Evolutionary conservation across 2,329 filamentous ascomycete genomes (phyloP), one percentile per base, ranked within the genome.

Genomic region (Cladosporium sp.): DNA sequence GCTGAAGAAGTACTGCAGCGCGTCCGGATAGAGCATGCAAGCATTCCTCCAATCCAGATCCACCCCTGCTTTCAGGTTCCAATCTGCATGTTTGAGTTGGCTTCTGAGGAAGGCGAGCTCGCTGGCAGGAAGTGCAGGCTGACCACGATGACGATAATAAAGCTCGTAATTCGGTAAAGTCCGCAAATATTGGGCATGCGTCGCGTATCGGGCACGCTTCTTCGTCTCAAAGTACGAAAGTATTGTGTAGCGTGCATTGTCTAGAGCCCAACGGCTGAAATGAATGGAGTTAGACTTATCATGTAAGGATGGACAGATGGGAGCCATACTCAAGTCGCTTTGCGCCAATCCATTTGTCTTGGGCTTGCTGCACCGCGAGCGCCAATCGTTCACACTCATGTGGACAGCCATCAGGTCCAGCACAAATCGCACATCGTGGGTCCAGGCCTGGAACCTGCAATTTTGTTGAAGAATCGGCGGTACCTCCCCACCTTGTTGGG

Each of bases 41-140:
- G 83, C 85, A 29, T 80, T 76, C 61, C 84, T 80, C 87, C 87
- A 91, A 70, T 90, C 87, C 55, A 87, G 83, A 61, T 90, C 86
- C 61, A 90, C 86, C 54, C 85, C 85, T 45, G 80, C 79, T 69
- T 89, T 89, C 54, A 89, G 75, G 43, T 78, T 75, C 13, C 76
- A 75, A 61, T 89, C 80, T 18, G 84, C 86, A 51, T 80, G 76
- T 34, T 78, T 73, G 47, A 89, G 78, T 62, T 89, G 72, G 22
- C 60, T 58, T 44, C 73, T 68, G 17, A 75, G 61, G 43, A 66
- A 61, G 15, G 68, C 60, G 12, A 74, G 58, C 47, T 69, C 67
- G 19, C 63, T 58, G 7, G 68, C 68, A 32, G 70, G 66, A 17
- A 75, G 66, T 3, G 73, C 72, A 9, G 73, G 72, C 29, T 69